Base-by-base conservation (phyloP, 495 filamentous ascomycete genomes). In the Aspergillus egyptiacus region DNA sequence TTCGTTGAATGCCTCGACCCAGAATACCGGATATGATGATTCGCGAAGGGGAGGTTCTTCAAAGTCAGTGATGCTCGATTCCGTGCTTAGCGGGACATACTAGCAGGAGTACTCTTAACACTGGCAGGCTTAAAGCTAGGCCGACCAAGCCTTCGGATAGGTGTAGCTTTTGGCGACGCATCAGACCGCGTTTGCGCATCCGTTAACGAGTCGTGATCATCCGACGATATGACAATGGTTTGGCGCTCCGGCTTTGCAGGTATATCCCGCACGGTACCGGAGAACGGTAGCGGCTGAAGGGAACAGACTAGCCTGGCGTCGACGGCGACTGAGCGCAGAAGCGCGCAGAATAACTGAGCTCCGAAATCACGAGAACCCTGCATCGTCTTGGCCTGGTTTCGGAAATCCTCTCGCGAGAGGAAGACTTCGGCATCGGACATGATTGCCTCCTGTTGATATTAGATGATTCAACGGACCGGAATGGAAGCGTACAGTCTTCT, bases 271-370 rank as follows among this genome's bases (percentile, higher is more conserved):
- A 76, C 72, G 1, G 75, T 74, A 1, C 83, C 75, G 18, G 73
- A 75, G 55, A 93, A 91, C 2, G 87, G 73, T 3, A 99, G 72
- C 0, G 82, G 77, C 57, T 97, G 91, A 10, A 99, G 73, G 7
- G 94, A 99, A 66, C 91, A 97, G 1, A 96, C 86, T 2, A 99
- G 76, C 13, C 93, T 80, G n/a, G 89, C 78, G 51, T 89, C 82
- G 2, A 97, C 80, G 6, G 85, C 89, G 23, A 74, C 79, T 23
- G 79, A 78, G 7, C 93, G 82, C 9, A 99, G 74, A 19, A 96
- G 61, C 6, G 88, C 84, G 66, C 93, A 96, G 49, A 91, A 95
- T 3, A 99, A 64, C 62, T 96, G 90, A 15, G 89, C 84, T 11
- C 91, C 93, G 25, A 93, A 75, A 66, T 98, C 91, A 36, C 89